These are phyloP conservation scores for Carex arenaria DNA, from an alignment of 202 grass and related monocot species.

Conservation along the genomic window DNA sequence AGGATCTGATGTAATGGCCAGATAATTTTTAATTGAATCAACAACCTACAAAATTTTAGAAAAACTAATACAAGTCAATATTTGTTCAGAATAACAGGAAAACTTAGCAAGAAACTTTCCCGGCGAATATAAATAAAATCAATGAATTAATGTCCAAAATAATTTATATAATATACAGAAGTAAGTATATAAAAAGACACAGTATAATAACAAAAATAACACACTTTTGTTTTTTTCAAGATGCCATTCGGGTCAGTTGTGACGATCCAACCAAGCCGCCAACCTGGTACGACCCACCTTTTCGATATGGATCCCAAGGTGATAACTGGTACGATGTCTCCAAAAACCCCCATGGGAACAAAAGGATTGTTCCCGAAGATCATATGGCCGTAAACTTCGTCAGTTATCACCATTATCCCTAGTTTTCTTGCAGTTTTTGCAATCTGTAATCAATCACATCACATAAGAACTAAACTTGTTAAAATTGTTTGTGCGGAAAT, in stretches of 20 bases:
- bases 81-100: background rate
- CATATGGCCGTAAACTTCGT: constrained; percentile 36
- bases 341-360: constrained; percentile 38
- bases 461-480: background rate
- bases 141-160: background rate
- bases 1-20: constrained; percentile 60
- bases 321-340: constrained; percentile 29
- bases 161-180: background rate
- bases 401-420: constrained; percentile 38
- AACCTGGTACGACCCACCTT: constrained; percentile 47
- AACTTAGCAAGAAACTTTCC: background rate
- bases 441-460: background rate
- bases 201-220: background rate
- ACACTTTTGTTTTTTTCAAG: constrained; percentile 34
- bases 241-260: constrained; percentile 31
- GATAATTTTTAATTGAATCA: constrained; percentile 45
- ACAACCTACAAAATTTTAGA: constrained; percentile 34
- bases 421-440: constrained; percentile 34
- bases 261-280: constrained; percentile 48
- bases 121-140: background rate
- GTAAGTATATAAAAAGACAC: background rate
- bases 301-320: constrained; percentile 48
- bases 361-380: constrained; percentile 40
- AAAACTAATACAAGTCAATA: background rate
- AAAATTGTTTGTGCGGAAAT: no score